Evolutionary conservation across 495 filamentous ascomycete genomes (phyloP), one percentile per base, ranked within the genome.

Genomic region (Schizothecium vesticola): DNA sequence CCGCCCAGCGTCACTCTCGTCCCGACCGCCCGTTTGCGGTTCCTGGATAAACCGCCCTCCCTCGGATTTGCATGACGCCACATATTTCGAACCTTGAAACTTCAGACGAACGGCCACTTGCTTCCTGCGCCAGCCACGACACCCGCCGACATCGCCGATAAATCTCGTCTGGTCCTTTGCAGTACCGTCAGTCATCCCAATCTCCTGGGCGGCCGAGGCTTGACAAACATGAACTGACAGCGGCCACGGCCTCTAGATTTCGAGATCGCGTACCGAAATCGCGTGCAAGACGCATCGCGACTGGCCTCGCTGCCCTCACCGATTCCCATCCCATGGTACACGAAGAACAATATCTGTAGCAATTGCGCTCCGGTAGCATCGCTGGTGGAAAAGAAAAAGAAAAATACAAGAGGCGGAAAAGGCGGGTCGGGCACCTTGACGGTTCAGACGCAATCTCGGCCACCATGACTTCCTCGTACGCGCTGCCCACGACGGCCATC

Each of bases 381-480:
- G 21, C 23, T 59, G 23, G 58, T 9, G 43, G 43, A 59, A 24
- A 16, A 59, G 33, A 3, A 59, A 13, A 3, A 13, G 33, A 43
- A 43, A 36, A 43, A 43, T 6, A 43, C 21, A 59, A 5, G 58
- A 28, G 23, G 13, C 26, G 58, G 23, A 25, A 10, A 28, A 59
- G 23, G 23, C 57, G 57, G 58, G 26, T 59, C 16, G 58, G 58
- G 56, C 24, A 64, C 23, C 22, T 10, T 26, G 22, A 61, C 36
- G 21, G 65, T 9, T 26, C 26, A 69, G 24, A 33, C 31, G 3
- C 25, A 56, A 60, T 59, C 25, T 19, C 33, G 59, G 10, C 28
- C 61, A 72, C 56, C 25, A 85, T 85, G 83, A 79, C 80, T 33
- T 80, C 85, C 13, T 80, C 84, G 1, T 86, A 85, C 70, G 81